A percentile compares a stretch with the other conserved stretches of the same genome.
These are phyloP conservation scores for Leccinum subgranulosum DNA, from an alignment of 768 basidiomycete species.

Conservation along the genomic window DNA sequence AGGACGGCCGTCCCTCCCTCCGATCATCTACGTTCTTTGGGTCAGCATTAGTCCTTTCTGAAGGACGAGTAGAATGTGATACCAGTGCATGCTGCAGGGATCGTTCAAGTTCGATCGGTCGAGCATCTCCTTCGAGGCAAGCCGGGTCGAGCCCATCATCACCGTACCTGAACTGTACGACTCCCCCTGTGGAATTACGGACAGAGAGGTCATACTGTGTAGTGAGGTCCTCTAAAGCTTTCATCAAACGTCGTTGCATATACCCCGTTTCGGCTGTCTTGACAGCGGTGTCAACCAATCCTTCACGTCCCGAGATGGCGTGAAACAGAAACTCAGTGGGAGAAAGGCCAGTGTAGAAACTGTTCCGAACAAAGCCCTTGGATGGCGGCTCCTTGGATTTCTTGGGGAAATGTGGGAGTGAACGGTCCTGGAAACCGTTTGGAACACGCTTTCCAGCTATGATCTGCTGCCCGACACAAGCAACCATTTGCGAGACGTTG, in stretches of 20 bases:
- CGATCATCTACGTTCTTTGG: slow-evolving; percentile 51
- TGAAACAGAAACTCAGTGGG: slow-evolving; percentile 99
- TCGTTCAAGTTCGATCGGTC: slow-evolving; percentile 86
- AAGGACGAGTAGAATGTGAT: slow-evolving; percentile 2
- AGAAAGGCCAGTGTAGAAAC: slow-evolving; percentile 88
- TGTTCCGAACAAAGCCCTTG: slow-evolving; percentile 97
- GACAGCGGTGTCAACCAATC: slow-evolving; percentile 98
- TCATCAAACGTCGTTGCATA: slow-evolving; percentile 99
- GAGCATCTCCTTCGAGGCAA: slow-evolving; percentile 92
- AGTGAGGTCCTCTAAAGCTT: slow-evolving; percentile 94
- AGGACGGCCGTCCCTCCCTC: slow-evolving; percentile 53
- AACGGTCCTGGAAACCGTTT: slow-evolving; percentile 98
- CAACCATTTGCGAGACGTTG: slow-evolving; percentile 99
- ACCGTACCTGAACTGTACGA: slow-evolving; percentile 96
- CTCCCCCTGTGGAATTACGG: slow-evolving; percentile 88
- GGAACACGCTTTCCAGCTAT: slow-evolving; percentile 98
- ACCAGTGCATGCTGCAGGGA: slow-evolving; percentile 86
- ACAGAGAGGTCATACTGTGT: slow-evolving; percentile 96
- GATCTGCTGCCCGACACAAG: slow-evolving; percentile 99
- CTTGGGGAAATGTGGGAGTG: slow-evolving; percentile 97
- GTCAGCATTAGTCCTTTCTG: slow-evolving; percentile 5
- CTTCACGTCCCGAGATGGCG: slow-evolving; percentile 97
- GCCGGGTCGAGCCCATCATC: slow-evolving; percentile 98
- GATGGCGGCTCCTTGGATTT: slow-evolving; percentile 95
- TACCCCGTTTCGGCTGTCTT: slow-evolving; percentile 99